Base-by-base conservation (phyloP, 352 stramenopile species). In the Pythium volutum region DNA sequence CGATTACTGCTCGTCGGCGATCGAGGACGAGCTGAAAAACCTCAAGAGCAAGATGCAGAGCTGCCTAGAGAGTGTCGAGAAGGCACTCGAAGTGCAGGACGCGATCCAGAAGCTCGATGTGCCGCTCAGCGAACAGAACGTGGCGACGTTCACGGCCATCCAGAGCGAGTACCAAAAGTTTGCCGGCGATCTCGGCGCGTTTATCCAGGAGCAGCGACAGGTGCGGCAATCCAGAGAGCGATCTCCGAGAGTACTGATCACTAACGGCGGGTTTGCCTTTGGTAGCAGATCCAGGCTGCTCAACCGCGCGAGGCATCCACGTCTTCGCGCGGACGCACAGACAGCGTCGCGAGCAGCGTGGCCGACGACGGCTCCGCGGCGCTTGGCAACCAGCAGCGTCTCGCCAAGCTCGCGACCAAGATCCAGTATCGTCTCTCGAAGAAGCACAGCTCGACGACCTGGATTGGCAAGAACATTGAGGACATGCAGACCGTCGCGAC, bases 1-100 rank as follows among this genome's bases (percentile, higher is more conserved):
- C 59, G 81, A 83, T 58, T 89, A 87, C 62, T 89, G 77, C 70
- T 86, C 78, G 27, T 89, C 78, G 14, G 77, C 80, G n/a, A 89
- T 89, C 59, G 80, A 89, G 34, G 78, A 89, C 55, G 80, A 89
- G 67, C 69, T 89, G 29, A 71, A 66, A 22, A 82, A 71, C 53
- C 60, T 89, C 49, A 79, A 88, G 62, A 66, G 39, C 45, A 78
- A 78, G 57, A 87, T 89, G 80, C 70, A 80, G 51, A 64, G 64
- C 55, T 88, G 75, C 50, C 59, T 89, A 27, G 64, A 71, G 43
- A 77, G 66, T 18, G 76, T 84, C 29, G 76, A 89, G 70, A 74
- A 84, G 51, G 75, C 78, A 36, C 59, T 87, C 18, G 69, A 83
- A 45, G 80, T 87, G 52, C 78, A 84, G 71, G 68, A 81, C 33